phyloP scores from a whole-genome alignment of 306 rosid species.

The Coriaria nepalensis region DNA sequence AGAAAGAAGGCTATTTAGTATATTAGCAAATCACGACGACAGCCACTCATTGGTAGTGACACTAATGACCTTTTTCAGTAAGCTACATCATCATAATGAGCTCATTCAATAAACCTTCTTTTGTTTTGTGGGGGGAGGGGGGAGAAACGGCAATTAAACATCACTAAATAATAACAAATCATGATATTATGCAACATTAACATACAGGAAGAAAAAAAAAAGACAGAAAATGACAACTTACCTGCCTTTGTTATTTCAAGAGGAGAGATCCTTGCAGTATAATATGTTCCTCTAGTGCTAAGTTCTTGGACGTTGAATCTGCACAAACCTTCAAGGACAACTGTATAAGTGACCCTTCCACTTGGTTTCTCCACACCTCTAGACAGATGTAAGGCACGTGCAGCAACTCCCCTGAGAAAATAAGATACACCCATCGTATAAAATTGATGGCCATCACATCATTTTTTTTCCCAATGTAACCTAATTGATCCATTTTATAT shows the following conservation, averaged over 20 bases:
- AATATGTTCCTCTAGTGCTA: slow-evolving; percentile 95
- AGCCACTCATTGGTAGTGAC: slow-evolving; percentile 1
- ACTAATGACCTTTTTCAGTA: not conserved
- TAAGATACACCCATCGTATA: not conserved
- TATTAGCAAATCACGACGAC: slow-evolving; percentile 23
- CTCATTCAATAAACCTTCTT: no score
- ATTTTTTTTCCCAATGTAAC: not conserved
- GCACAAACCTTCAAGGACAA: slow-evolving; percentile 96
- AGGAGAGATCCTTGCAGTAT: slow-evolving; percentile 75
- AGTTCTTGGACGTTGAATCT: slow-evolving; percentile 87
- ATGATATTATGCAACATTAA: not conserved
- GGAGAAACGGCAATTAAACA: no score
- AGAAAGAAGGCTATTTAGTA: slow-evolving; percentile 29
- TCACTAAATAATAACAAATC: no score
- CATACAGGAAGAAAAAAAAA: not conserved
- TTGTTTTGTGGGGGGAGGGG: no score
- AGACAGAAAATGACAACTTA: slow-evolving; percentile 16
- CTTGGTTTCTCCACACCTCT: slow-evolving; percentile 99
- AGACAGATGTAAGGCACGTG: slow-evolving; percentile 87
- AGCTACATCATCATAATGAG: no score
- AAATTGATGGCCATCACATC: not conserved
- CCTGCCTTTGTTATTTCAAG: slow-evolving; percentile 86
- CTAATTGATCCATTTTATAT: not conserved
- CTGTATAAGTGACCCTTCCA: slow-evolving; percentile 90
- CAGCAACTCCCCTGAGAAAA: slow-evolving; percentile 80